phyloP scores from a whole-genome alignment of 305 asterid species.

The Rubia balearica region DNA sequence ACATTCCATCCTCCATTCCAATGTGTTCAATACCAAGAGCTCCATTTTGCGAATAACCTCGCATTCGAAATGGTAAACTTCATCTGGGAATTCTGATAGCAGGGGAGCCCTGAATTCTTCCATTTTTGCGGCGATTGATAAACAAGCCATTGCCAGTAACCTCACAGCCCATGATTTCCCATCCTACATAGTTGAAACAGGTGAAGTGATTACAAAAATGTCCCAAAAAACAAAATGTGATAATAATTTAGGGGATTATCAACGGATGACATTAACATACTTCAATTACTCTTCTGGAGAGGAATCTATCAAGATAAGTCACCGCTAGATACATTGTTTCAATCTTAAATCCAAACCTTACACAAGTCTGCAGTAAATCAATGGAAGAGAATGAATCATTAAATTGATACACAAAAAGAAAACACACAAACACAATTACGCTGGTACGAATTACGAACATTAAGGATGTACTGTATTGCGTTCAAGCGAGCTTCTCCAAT shows the following conservation, averaged over 20 bases:
- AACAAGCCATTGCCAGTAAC: slow-evolving; percentile 45
- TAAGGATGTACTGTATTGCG: slow-evolving; percentile 43
- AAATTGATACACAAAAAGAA: background rate
- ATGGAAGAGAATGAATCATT: background rate
- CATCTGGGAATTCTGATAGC: slow-evolving; percentile 35
- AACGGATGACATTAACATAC: background rate
- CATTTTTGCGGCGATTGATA: slow-evolving; percentile 67
- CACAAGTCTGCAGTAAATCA: slow-evolving; percentile 31
- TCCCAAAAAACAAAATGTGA: background rate
- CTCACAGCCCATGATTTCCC: slow-evolving; percentile 34
- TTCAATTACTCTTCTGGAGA: slow-evolving; percentile 15
- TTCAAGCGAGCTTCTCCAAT: slow-evolving; percentile 41
- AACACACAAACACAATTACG: background rate
- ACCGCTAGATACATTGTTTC: slow-evolving; percentile 20
- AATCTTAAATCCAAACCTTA: slow-evolving; percentile 14
- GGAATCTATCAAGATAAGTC: slow-evolving; percentile 19
- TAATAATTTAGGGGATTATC: background rate
- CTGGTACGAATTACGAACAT: slow-evolving; percentile 26
- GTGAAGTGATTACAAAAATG: background rate
- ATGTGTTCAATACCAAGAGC: slow-evolving; percentile 38
- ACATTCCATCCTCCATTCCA: slow-evolving; percentile 54
- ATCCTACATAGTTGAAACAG: slow-evolving; percentile 8
- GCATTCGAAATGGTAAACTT: slow-evolving; percentile 35
- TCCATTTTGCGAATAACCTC: slow-evolving; percentile 46
- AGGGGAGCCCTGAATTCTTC: slow-evolving; percentile 39